A percentile compares a stretch with the other conserved stretches of the same genome.
These are phyloP conservation scores for Parafenestella ontariensis DNA, from an alignment of 2,329 filamentous ascomycete genomes.

Conservation along the genomic window DNA sequence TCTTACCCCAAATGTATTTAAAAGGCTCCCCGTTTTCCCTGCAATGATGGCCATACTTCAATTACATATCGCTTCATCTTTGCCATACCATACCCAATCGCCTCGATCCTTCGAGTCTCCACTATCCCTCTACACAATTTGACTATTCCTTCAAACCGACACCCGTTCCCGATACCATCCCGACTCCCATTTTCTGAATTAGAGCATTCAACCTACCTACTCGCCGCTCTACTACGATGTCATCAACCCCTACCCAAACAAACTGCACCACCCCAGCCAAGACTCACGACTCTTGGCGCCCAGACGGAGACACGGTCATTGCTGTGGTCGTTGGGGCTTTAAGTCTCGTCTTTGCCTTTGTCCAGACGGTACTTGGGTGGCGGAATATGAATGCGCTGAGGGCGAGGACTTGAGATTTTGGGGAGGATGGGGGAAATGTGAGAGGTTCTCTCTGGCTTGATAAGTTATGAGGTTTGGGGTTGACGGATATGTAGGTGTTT, in stretches of 20 bases:
- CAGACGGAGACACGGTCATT: background rate
- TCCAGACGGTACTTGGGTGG: background rate
- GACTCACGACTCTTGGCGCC: background rate
- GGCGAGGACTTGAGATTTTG: background rate
- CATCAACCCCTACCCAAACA: background rate
- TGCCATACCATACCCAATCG: too few species aligned
- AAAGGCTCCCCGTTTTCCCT: too few species aligned
- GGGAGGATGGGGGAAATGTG: background rate
- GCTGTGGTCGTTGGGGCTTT: background rate
- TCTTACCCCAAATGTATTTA: background rate
- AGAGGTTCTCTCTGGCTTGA: background rate
- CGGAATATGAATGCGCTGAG: background rate
- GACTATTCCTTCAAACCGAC: too few species aligned
- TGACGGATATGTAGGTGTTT: background rate
- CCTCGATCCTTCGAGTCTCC: too few species aligned
- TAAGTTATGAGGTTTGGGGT: background rate
- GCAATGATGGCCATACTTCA: too few species aligned
- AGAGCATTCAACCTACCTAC: too few species aligned
- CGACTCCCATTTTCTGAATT: too few species aligned
- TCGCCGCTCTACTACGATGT: background rate
- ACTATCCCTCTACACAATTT: too few species aligned
- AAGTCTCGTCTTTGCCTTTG: background rate
- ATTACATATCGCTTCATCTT: too few species aligned
- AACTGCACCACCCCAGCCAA: background rate
- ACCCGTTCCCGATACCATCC: too few species aligned